Evolutionary conservation across 352 stramenopile genomes (phyloP).

Genomic region (Pythium utonaiense): DNA sequence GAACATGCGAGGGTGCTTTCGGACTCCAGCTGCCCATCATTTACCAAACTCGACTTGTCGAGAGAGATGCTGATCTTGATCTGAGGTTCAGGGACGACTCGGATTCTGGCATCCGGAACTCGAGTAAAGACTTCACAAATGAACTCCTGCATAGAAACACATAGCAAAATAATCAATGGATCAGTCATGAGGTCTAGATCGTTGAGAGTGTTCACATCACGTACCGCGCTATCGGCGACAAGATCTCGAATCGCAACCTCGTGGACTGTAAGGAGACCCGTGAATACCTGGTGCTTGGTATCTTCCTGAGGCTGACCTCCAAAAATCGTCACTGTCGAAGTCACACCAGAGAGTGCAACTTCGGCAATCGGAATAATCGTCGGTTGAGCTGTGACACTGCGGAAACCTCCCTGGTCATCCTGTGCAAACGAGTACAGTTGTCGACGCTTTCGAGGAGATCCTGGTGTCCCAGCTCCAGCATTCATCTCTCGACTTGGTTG

Average conservation of each 20-base stretch:
- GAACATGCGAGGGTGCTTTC: neutral
- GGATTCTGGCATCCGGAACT: neutral
- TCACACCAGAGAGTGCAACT: constrained; percentile 3
- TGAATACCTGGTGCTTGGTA: neutral
- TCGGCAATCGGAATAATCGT: constrained; percentile 19
- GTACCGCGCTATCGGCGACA: constrained; percentile 20
- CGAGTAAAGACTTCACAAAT: constrained; percentile 17
- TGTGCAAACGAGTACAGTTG: constrained; percentile 22
- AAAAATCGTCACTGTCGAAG: neutral
- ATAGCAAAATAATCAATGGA: neutral
- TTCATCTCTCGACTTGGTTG: constrained; percentile 8
- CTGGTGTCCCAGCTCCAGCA: constrained; percentile 1
- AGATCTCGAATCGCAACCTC: constrained; percentile 16
- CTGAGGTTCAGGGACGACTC: constrained; percentile 3
- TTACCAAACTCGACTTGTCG: neutral
- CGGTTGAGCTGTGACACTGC: constrained; percentile 12
- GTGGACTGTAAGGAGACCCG: constrained; percentile 6
- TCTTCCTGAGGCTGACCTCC: neutral
- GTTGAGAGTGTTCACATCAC: too few species aligned
- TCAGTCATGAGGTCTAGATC: too few species aligned
- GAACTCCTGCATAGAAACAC: constrained; percentile 12
- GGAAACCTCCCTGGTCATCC: constrained; percentile 15
- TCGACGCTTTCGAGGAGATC: constrained; percentile 15
- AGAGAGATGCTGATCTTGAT: constrained; percentile 4
- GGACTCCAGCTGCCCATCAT: neutral